phyloP scores from a whole-genome alignment of 2,329 filamentous ascomycete species.

The Oidium heveae region DNA sequence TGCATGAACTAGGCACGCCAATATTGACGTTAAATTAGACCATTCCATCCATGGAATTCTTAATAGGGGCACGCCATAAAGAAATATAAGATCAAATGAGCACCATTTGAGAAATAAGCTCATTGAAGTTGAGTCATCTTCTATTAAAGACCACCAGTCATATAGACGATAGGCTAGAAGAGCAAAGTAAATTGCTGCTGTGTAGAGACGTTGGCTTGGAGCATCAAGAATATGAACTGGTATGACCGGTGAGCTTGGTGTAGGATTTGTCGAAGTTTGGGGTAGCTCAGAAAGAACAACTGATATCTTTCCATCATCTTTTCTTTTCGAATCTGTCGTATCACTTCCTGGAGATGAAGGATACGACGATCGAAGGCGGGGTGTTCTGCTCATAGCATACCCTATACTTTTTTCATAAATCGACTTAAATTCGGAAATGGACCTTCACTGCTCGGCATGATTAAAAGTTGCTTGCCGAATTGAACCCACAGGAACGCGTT shows the following conservation, averaged over 20 bases:
- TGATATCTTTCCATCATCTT: constrained; percentile 8
- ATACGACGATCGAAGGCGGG: constrained; percentile 58
- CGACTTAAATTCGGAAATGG: too few species aligned
- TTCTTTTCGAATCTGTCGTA: constrained; percentile 14
- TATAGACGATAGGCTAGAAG: constrained; percentile 67
- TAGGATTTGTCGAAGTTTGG: constrained; percentile 4
- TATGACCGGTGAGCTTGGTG: constrained; percentile 35
- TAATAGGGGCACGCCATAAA: constrained; percentile 67
- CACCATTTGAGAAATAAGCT: constrained; percentile 89
- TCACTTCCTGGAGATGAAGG: constrained; percentile 43
- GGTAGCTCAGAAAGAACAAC: constrained; percentile 11
- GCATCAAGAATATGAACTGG: constrained; percentile 64
- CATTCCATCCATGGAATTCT: constrained; percentile 94
- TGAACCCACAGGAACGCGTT: too few species aligned
- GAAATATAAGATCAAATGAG: constrained; percentile 58
- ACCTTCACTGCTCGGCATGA: too few species aligned
- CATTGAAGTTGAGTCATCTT: constrained; percentile 68
- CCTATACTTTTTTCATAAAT: background rate
- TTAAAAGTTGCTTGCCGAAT: too few species aligned
- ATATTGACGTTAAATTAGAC: constrained; percentile 36
- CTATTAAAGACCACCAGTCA: constrained; percentile 55
- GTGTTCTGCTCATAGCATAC: constrained; percentile 48
- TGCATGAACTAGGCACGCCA: constrained; percentile 46
- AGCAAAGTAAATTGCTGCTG: constrained; percentile 50
- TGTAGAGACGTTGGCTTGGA: constrained; percentile 73